These are phyloP conservation scores for Paramecium tetraurelia DNA, from an alignment of 73 alveolate species.

Conservation along the genomic window DNA sequence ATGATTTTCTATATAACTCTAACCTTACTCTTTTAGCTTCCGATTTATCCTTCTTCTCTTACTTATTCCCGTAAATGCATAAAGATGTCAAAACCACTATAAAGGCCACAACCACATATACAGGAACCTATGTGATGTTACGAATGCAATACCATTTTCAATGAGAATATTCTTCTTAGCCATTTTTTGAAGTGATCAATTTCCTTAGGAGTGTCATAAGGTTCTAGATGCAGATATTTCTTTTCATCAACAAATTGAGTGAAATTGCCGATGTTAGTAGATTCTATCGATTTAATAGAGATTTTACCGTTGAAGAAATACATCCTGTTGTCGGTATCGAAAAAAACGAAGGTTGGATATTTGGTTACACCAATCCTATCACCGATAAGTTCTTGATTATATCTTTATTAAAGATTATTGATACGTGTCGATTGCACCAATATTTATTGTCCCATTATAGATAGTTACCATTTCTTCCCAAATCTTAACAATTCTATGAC, in stretches of 20 bases:
- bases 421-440: slow-evolving; percentile 19
- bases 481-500: slow-evolving; percentile 42
- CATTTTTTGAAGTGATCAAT: slow-evolving; percentile 32
- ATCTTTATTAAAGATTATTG: neutral
- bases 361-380: neutral
- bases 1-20: neutral
- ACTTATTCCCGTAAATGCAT: neutral
- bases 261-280: slow-evolving; percentile 1
- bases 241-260: neutral
- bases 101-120: neutral
- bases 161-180: slow-evolving; percentile 11
- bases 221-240: neutral
- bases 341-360: slow-evolving; percentile 8
- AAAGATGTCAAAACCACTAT: neutral
- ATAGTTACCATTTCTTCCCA: neutral
- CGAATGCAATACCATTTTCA: neutral
- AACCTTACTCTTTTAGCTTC: neutral
- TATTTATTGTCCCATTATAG: neutral
- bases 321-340: slow-evolving; percentile 25
- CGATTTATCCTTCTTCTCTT: neutral
- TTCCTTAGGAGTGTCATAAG: neutral
- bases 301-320: neutral
- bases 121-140: neutral
- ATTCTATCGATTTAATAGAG: neutral
- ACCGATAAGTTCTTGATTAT: slow-evolving; percentile 35